Base-by-base conservation (phyloP, 2,329 filamentous ascomycete species). In the Purpureocillium lavendulum region DNA sequence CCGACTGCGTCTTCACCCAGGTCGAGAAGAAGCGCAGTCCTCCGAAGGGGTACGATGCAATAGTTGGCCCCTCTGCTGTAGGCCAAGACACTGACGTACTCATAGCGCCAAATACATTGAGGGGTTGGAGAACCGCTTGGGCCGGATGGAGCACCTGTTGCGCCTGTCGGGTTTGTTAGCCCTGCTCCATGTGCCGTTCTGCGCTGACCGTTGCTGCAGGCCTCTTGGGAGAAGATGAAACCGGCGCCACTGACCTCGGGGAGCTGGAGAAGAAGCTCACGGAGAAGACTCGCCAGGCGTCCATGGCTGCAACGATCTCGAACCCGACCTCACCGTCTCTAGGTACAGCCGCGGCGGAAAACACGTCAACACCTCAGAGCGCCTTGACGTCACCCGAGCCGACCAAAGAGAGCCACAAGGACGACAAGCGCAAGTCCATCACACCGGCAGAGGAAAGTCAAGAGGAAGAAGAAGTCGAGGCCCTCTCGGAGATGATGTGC, bases 11-110 rank as follows among this genome's bases (percentile, higher is more conserved):
- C 51, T 97, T 97, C 58, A 97, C 92, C 1, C 88, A 95, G 59
- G 89, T 97, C 30, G 92, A 98, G 69, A 98, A 98, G 80, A 98
- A 98, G 73, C 78, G 92, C 43, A 92, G 85, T 61, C 90, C 92
- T 39, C 92, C 90, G 1, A 98, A 97, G 71, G 90, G 92, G 88
- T 94, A 74, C 49, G 75, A 41, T 21, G 39, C 16, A 37, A 29
- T 26, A 36, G 29, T 30, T 24, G 12, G 17, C 17, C 16, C 36
- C 13, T 14, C 30, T 26, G 14, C 17, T 4, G 26, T 32, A 38
- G 28, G 32, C 21, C 33, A 24, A 10, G 16, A 7, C 42, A 38
- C 47, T 57, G 41, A 59, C 46, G 41, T 33, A 28, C 38, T 14
- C 31, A 2, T 45, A 94, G 87, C 43, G 92, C 92, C 40, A 97